Base-by-base conservation (phyloP, 2,329 filamentous ascomycete genomes). In the Cladosporium colombiae region DNA sequence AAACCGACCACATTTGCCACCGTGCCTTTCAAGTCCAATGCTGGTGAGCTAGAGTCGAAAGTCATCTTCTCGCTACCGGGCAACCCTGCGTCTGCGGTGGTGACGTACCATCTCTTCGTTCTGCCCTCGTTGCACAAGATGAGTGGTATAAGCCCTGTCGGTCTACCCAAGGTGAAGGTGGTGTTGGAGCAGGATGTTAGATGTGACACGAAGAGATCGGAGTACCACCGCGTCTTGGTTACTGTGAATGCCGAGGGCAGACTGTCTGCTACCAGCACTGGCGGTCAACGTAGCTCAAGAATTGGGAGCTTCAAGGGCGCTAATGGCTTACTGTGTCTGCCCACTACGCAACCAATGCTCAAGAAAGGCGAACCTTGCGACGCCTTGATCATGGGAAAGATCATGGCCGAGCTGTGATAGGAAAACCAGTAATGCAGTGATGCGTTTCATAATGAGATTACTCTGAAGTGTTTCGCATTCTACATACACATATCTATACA, bases 1-100 rank as follows among this genome's bases (percentile, higher is more conserved):
- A 99, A 98, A 79, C 95, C 95, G 2, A 97, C 93, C 0, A 99
- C 95, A 0, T 99, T 99, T 77, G 95, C 95, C 2, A 97, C 92
- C 0, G 85, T 98, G 0, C 89, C 91, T 0, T 81, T 85, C 74
- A 89, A 89, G 69, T 60, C 69, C 65, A 74, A 76, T 56, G 67
- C 72, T 16, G 86, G 88, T 23, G 81, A 85, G 49, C 84, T 88
- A 55, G 78, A 87, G 27, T 81, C 80, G 1, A 93, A 91, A 74
- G 84, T 89, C 66, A 87, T 99, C 70, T 99, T 99, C 79, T 91
- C 92, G 0, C 84, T 99, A 0, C 95, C 95, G 0, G 95, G 95
- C 0, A 99, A 99, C 76, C 95, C 95, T 0, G 95, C 94, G 1
- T 95, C 91, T 2, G 94, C 95, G 0, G 84, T 97, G 2, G 95